A percentile compares a stretch with the other conserved stretches of the same genome.
Evolutionary conservation across 2,329 filamentous ascomycete genomes (phyloP).

Genomic region (Clonostachys solani): DNA sequence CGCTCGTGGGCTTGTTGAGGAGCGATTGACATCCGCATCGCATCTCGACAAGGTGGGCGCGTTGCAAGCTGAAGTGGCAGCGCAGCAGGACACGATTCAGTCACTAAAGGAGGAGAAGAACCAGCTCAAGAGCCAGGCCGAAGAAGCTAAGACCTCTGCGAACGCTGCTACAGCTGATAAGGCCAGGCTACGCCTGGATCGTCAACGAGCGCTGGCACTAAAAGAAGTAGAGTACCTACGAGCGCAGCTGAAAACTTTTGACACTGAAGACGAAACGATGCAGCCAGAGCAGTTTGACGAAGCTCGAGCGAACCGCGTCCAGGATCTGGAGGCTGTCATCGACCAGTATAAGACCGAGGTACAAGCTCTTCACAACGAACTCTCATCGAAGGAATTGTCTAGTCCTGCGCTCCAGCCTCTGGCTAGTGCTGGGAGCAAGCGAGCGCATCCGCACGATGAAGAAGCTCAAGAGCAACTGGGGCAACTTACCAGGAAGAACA

Average conservation of each 20-base stretch:
- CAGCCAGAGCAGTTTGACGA: conserved; percentile 76
- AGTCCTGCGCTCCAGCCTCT: conserved; percentile 23
- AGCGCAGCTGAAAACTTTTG: conserved; percentile 84
- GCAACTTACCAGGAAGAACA: conserved; percentile 81
- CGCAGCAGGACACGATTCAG: conserved; percentile 73
- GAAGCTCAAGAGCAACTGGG: conserved; percentile 70
- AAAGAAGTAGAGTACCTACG: conserved; percentile 95
- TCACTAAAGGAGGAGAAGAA: conserved; percentile 66
- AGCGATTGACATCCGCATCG: conserved; percentile 73
- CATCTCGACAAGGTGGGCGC: conserved; percentile 78
- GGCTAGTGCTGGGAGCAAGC: conserved; percentile 53
- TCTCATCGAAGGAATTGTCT: conserved; percentile 44
- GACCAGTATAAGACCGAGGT: conserved; percentile 84
- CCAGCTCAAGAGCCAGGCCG: conserved; percentile 62
- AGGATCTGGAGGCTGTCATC: conserved; percentile 79
- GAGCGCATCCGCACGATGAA: conserved; percentile 56
- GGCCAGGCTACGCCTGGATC: conserved; percentile 70
- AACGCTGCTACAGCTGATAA: conserved; percentile 55
- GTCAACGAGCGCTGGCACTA: conserved; percentile 77
- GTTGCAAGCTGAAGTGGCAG: conserved; percentile 71
- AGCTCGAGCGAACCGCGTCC: conserved; percentile 67
- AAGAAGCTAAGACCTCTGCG: conserved; percentile 56
- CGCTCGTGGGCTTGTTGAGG: conserved; percentile 77
- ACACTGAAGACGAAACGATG: conserved; percentile 84
- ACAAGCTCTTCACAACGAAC: conserved; percentile 66